A percentile compares a stretch with the other conserved stretches of the same genome.
phyloP scores from a whole-genome alignment of 2,329 filamentous ascomycete species.

The Magnaporthales sp. region DNA sequence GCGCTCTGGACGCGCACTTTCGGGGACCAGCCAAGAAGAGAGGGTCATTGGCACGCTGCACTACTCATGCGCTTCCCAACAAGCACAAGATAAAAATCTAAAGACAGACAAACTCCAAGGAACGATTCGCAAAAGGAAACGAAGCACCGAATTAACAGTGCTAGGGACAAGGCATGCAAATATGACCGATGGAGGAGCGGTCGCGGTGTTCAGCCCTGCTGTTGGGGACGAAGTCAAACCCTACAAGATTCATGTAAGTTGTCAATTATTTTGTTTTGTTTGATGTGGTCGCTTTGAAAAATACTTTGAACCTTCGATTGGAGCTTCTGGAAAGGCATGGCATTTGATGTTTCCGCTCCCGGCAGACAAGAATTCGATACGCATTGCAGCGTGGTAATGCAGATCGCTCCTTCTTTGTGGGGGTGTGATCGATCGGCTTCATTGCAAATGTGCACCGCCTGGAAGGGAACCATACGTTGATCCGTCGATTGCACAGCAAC shows the following conservation, averaged over 20 bases:
- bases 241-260: slow-evolving; percentile 49
- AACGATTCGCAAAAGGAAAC: too few species aligned
- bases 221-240: slow-evolving; percentile 38
- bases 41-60: neutral
- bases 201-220: slow-evolving; percentile 16
- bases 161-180: neutral
- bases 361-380: neutral
- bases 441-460: neutral
- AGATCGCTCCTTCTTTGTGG: neutral
- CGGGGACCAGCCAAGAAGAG: neutral
- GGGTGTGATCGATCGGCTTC: neutral
- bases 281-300: neutral
- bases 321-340: neutral
- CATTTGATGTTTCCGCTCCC: neutral
- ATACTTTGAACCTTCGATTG: neutral
- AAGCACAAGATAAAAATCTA: neutral
- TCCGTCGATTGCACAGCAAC: neutral
- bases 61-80: neutral
- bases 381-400: neutral
- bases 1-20: neutral
- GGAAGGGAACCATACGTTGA: neutral
- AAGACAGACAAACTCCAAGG: too few species aligned
- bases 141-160: neutral
- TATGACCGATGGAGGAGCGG: slow-evolving; percentile 15
- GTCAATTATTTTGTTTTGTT: neutral